A percentile compares a stretch with the other conserved stretches of the same genome.
Evolutionary conservation across 495 filamentous ascomycete genomes (phyloP).

Genomic region (Lentithecium fluviatile): DNA sequence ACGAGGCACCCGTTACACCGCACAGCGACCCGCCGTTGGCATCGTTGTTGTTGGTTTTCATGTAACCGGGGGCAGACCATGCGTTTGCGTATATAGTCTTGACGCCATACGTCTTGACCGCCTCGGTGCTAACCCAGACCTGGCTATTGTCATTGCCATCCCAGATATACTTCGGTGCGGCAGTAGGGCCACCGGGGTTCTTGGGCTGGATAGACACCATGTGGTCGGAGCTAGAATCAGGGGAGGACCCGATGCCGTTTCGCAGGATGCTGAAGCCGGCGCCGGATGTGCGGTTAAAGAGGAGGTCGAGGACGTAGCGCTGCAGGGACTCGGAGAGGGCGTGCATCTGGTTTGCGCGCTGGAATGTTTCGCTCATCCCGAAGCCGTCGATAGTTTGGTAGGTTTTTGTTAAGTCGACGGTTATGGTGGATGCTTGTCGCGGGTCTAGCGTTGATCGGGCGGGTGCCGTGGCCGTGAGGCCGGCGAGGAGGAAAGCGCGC

Average conservation of each 20-base stretch:
- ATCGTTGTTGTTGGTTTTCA: conserved; percentile 33
- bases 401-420: conserved; percentile 29
- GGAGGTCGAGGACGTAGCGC: conserved; percentile 25
- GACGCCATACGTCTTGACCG: conserved; percentile 18
- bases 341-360: conserved; percentile 42
- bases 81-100: conserved; percentile 31
- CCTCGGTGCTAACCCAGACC: conserved; percentile 31
- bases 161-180: conserved; percentile 31
- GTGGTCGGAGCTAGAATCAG: conserved; percentile 40
- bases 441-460: neutral
- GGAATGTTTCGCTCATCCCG: conserved; percentile 31
- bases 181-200: conserved; percentile 21
- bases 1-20: conserved; percentile 23
- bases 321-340: conserved; percentile 46
- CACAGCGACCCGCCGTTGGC: conserved; percentile 31
- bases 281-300: conserved; percentile 32
- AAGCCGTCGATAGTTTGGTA: conserved; percentile 34
- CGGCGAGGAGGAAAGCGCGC: conserved; percentile 8
- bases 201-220: conserved; percentile 45
- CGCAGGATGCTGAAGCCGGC: conserved; percentile 31
- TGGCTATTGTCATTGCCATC: conserved; percentile 30
- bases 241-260: conserved; percentile 31
- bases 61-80: conserved; percentile 33
- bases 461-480: neutral
- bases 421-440: conserved; percentile 22